phyloP scores from a whole-genome alignment of 129 eudicot species.

The Chrysanthemum makinoi region DNA sequence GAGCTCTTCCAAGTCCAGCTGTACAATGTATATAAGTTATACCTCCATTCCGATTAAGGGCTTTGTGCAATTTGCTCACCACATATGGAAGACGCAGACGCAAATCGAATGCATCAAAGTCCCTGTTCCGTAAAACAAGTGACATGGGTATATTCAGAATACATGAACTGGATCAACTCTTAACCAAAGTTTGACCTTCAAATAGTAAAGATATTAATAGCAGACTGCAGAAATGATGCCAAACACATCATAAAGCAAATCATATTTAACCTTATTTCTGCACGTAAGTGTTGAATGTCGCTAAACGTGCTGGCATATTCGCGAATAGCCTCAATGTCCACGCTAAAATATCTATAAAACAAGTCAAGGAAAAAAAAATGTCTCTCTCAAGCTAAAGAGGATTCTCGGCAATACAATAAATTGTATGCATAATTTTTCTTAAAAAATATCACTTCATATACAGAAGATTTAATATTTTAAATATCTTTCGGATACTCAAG shows the following conservation, averaged over 20 bases:
- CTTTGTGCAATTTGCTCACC: constrained; percentile 78
- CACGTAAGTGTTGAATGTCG: constrained; percentile 85
- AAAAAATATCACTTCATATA: background rate
- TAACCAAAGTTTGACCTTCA: background rate
- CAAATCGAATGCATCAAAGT: constrained; percentile 91
- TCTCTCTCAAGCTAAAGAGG: constrained; percentile 10
- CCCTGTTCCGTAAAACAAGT: constrained; percentile 48
- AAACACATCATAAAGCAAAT: constrained; percentile 3
- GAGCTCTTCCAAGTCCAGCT: constrained; percentile 99
- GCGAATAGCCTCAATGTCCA: constrained; percentile 73
- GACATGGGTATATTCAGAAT: background rate
- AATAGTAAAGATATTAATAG: background rate
- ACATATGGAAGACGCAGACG: constrained; percentile 85
- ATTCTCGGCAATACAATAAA: background rate
- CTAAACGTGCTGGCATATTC: constrained; percentile 61
- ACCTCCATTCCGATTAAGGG: constrained; percentile 75
- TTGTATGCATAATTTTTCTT: no score
- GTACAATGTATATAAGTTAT: constrained; percentile 92
- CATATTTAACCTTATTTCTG: constrained; percentile 76
- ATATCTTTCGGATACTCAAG: constrained; percentile 81
- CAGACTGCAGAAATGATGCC: background rate
- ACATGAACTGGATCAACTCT: background rate
- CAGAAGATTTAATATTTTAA: background rate
- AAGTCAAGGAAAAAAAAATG: constrained; percentile 43
- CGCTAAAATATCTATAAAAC: constrained; percentile 70